A percentile compares a stretch with the other conserved stretches of the same genome.
These are phyloP conservation scores for Gymnopilus dilepis DNA, from an alignment of 768 basidiomycete species.

Conservation along the genomic window DNA sequence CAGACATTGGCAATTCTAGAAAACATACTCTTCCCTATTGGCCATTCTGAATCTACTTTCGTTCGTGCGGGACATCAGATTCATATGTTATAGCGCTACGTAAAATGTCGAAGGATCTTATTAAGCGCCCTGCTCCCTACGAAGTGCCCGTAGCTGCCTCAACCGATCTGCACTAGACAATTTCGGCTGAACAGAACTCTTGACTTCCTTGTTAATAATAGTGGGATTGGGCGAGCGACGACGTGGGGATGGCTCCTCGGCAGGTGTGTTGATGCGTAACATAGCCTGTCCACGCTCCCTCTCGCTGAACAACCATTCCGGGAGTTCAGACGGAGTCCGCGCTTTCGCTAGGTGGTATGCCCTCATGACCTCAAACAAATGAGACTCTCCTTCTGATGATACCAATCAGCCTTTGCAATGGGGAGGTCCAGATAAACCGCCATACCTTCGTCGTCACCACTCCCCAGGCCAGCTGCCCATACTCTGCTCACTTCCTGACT, in stretches of 20 bases:
- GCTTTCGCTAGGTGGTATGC: constrained; percentile 70
- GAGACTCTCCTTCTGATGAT: constrained; percentile 61
- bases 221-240: constrained; percentile 5
- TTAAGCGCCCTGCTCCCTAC: constrained; percentile 34
- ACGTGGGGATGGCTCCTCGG: constrained; percentile 15
- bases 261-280: constrained; percentile 20
- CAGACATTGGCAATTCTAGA: not conserved
- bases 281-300: constrained; percentile 44
- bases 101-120: not conserved
- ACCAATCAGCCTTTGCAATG: not conserved
- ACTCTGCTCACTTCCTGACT: constrained; percentile 64
- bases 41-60: too few relatives aligned
- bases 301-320: constrained; percentile 69
- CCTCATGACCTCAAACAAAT: constrained; percentile 68
- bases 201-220: not conserved
- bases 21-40: not conserved
- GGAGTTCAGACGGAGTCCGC: constrained; percentile 58
- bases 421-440: constrained; percentile 33
- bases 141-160: constrained; percentile 56
- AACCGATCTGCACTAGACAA: constrained; percentile 41
- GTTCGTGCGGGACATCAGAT: too few relatives aligned
- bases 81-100: not conserved
- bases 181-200: constrained; percentile 6
- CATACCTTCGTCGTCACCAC: constrained; percentile 37
- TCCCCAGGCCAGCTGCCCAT: constrained; percentile 51